phyloP scores from a whole-genome alignment of 2,329 filamentous ascomycete genomes.

The Pezizomycotina sp. region DNA sequence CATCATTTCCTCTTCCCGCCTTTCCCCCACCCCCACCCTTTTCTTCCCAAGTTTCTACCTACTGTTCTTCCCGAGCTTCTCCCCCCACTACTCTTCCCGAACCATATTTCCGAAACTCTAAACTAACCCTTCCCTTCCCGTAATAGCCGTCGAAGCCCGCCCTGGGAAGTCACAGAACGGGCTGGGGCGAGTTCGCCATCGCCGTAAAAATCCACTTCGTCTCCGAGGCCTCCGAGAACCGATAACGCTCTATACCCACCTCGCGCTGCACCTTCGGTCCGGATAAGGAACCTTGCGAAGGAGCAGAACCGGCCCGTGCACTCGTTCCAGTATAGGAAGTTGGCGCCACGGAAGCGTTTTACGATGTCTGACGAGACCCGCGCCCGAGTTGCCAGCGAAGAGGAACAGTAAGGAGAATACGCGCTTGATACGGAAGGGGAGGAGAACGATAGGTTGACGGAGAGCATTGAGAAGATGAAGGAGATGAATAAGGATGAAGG shows the following conservation, averaged over 20 bases:
- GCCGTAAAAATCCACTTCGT: constrained; percentile 89
- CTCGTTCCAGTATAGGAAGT: constrained; percentile 76
- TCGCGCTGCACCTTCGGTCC: constrained; percentile 78
- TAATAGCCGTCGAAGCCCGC: constrained; percentile 58
- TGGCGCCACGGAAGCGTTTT: constrained; percentile 81
- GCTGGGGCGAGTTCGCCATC: constrained; percentile 97
- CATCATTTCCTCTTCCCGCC: constrained; percentile 31
- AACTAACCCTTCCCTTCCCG: constrained; percentile 1
- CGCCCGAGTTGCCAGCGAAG: constrained; percentile 18
- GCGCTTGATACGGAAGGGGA: constrained; percentile 23
- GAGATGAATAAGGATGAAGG: constrained; percentile 24
- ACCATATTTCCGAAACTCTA: background rate
- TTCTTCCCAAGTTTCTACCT: constrained; percentile 22
- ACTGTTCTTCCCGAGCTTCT: constrained; percentile 14
- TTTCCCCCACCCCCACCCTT: constrained; percentile 34
- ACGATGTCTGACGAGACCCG: constrained; percentile 51
- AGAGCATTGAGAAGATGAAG: constrained; percentile 24
- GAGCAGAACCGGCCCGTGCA: constrained; percentile 44
- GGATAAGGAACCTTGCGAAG: constrained; percentile 39
- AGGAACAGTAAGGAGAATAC: constrained; percentile 21
- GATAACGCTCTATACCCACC: constrained; percentile 82
- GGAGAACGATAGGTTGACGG: constrained; percentile 24
- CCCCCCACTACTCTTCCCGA: background rate
- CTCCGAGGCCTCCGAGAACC: constrained; percentile 80
- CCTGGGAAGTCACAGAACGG: constrained; percentile 80